Conservation (phyloP, 2,329 filamentous ascomycete species). For the Xylogone sp. region DNA sequence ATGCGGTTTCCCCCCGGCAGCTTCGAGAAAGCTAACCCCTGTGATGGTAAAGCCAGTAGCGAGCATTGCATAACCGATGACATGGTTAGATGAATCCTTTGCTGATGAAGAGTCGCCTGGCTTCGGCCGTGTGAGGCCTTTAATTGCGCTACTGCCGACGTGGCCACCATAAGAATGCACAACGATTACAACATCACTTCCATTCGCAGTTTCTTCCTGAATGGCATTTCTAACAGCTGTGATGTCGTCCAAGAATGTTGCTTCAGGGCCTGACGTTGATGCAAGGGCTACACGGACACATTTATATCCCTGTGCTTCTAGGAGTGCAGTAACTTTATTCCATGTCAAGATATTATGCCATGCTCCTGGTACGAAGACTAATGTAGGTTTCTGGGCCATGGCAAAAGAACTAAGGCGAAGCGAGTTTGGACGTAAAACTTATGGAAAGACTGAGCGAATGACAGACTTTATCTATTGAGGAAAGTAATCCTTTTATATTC, state of each 20-base stretch:
- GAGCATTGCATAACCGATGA: constrained; percentile 34
- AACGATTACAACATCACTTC: constrained; percentile 36
- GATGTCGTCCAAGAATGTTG: constrained; percentile 33
- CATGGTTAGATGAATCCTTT: constrained; percentile 22
- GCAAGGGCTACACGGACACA: constrained; percentile 31
- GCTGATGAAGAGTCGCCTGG: constrained; percentile 3
- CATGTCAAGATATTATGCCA: constrained; percentile 40
- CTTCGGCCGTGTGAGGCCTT: constrained; percentile 29
- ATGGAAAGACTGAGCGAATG: too few relatives aligned
- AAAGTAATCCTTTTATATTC: too few relatives aligned
- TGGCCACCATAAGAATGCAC: constrained; percentile 41
- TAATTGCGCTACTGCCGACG: constrained; percentile 34
- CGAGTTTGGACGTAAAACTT: too few relatives aligned
- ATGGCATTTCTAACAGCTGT: constrained; percentile 31
- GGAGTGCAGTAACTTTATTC: constrained; percentile 30
- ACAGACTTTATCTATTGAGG: too few relatives aligned
- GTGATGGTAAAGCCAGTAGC: constrained; percentile 33
- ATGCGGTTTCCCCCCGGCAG: constrained; percentile 32
- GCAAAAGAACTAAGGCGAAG: too few relatives aligned
- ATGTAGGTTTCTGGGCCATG: constrained; percentile 23
- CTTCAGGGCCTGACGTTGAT: constrained; percentile 27
- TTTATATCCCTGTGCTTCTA: constrained; percentile 25
- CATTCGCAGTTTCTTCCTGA: constrained; percentile 27
- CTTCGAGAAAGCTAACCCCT: constrained; percentile 33
- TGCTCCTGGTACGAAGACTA: constrained; percentile 44